Evolutionary conservation across 2,329 filamentous ascomycete genomes (phyloP).

Genomic region (Apiospora koreana): DNA sequence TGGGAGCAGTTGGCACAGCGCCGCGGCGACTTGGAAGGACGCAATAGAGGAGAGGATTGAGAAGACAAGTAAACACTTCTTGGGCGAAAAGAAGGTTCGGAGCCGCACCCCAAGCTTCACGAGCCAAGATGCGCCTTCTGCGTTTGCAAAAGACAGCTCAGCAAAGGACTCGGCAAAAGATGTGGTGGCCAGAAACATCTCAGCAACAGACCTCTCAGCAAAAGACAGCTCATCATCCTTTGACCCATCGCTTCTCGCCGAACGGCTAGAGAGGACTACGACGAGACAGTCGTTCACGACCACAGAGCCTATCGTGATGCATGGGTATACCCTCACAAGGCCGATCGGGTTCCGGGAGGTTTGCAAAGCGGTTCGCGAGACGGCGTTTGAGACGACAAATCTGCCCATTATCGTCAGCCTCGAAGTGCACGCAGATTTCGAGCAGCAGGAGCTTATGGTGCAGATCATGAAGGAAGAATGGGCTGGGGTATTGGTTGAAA

Average conservation of each 20-base stretch:
- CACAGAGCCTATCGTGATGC: slow-evolving; percentile 77
- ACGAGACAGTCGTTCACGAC: slow-evolving; percentile 34
- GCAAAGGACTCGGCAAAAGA: slow-evolving; percentile 7
- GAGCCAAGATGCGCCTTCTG: slow-evolving; percentile 20
- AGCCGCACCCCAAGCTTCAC: slow-evolving; percentile 30
- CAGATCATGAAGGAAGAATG: slow-evolving; percentile 91
- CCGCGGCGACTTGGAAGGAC: slow-evolving; percentile 41
- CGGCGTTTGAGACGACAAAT: slow-evolving; percentile 74
- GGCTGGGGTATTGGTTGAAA: slow-evolving; percentile 71
- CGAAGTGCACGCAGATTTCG: slow-evolving; percentile 80
- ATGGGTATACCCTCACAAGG: slow-evolving; percentile 80
- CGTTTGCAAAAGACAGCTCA: slow-evolving; percentile 16
- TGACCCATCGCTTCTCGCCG: slow-evolving; percentile 17
- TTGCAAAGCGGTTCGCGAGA: slow-evolving; percentile 75
- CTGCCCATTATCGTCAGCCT: slow-evolving; percentile 89
- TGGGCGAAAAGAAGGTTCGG: slow-evolving; percentile 32
- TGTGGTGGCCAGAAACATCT: no score
- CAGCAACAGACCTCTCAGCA: not conserved
- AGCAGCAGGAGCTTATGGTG: slow-evolving; percentile 91
- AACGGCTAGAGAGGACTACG: slow-evolving; percentile 20
- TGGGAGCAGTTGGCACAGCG: slow-evolving; percentile 46
- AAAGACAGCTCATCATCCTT: slow-evolving; percentile 17
- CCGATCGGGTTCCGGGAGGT: slow-evolving; percentile 88
- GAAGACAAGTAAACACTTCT: slow-evolving; percentile 28
- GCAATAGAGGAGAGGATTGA: slow-evolving; percentile 36